phyloP scores from a whole-genome alignment of 352 stramenopile genomes.

The Elongisporangium anandrum region DNA sequence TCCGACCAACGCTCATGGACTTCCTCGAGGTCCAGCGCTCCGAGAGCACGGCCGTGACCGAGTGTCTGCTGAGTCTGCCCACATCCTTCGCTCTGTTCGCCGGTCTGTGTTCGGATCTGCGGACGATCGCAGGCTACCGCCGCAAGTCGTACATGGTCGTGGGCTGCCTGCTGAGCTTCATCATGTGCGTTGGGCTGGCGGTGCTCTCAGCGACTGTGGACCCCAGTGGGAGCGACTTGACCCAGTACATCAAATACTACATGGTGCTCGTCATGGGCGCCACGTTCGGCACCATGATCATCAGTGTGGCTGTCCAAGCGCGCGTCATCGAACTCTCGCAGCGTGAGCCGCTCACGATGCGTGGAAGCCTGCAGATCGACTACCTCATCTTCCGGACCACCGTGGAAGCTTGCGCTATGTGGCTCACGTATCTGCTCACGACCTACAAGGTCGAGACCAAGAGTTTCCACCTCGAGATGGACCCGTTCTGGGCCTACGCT shows the following conservation, averaged over 20 bases:
- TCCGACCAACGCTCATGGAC: slow-evolving; percentile 66
- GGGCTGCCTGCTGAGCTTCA: slow-evolving; percentile 55
- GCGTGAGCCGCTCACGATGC: slow-evolving; percentile 59
- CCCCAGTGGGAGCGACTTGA: slow-evolving; percentile 6
- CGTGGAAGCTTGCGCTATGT: slow-evolving; percentile 45
- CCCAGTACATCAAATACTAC: slow-evolving; percentile 37
- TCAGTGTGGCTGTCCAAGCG: slow-evolving; percentile 81
- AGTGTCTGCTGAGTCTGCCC: slow-evolving; percentile 81
- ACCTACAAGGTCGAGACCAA: slow-evolving; percentile 29
- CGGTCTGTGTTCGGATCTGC: slow-evolving; percentile 82
- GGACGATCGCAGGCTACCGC: slow-evolving; percentile 81
- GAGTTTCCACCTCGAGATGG: slow-evolving; percentile 44
- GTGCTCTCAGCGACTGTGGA: slow-evolving; percentile 43
- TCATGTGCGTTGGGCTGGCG: slow-evolving; percentile 47
- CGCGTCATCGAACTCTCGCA: slow-evolving; percentile 80
- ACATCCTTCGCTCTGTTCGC: slow-evolving; percentile 86
- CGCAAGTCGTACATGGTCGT: slow-evolving; percentile 91
- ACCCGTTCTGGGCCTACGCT: slow-evolving; percentile 48
- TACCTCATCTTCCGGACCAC: slow-evolving; percentile 59
- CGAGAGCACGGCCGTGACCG: slow-evolving; percentile 50
- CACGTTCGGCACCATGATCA: slow-evolving; percentile 78
- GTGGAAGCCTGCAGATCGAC: slow-evolving; percentile 74
- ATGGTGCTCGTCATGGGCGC: slow-evolving; percentile 75
- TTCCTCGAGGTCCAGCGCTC: slow-evolving; percentile 47
- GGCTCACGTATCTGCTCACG: slow-evolving; percentile 41